Evolutionary conservation across 1,284 basidiomycete genomes (phyloP).

Genomic region (Mycosarcoma maydis): DNA sequence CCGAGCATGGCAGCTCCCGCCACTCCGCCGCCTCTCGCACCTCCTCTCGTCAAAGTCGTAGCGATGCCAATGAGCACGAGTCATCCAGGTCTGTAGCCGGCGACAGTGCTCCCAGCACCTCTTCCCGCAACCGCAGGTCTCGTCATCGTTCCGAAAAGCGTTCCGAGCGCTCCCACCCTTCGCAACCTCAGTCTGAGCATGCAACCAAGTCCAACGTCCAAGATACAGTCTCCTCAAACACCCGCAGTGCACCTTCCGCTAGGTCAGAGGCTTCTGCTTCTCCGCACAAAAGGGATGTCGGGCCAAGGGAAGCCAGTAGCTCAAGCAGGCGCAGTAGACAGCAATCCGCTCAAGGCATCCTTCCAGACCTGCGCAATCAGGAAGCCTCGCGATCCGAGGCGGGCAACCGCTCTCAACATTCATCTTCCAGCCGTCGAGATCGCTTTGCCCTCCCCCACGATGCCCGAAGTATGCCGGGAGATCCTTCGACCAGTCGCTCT

Average conservation of each 20-base stretch:
- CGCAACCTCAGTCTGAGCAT: constrained; percentile 9
- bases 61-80: constrained; percentile 29
- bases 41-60: constrained; percentile 38
- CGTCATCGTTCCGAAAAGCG: constrained; percentile 22
- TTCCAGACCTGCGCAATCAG: constrained; percentile 26
- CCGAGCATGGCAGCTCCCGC: constrained; percentile 34
- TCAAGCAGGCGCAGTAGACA: constrained; percentile 27
- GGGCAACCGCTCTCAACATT: constrained; percentile 18
- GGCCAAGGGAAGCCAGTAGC: constrained; percentile 15
- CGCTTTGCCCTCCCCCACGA: constrained; percentile 37
- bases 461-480: constrained; percentile 26
- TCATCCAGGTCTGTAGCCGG: constrained; percentile 23
- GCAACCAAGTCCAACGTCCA: constrained; percentile 4
- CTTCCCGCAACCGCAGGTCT: constrained; percentile 16
- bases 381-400: constrained; percentile 27
- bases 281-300: constrained; percentile 18
- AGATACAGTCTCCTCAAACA: neutral
- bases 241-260: constrained; percentile 10
- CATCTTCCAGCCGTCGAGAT: constrained; percentile 26
- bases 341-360: constrained; percentile 20
- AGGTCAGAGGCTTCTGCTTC: constrained; percentile 23
- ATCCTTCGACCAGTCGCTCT: constrained; percentile 21
- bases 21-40: constrained; percentile 19
- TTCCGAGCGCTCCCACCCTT: constrained; percentile 16
- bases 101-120: constrained; percentile 22